phyloP scores from a whole-genome alignment of 441 rosid species.

The Syzygium malaccense region DNA sequence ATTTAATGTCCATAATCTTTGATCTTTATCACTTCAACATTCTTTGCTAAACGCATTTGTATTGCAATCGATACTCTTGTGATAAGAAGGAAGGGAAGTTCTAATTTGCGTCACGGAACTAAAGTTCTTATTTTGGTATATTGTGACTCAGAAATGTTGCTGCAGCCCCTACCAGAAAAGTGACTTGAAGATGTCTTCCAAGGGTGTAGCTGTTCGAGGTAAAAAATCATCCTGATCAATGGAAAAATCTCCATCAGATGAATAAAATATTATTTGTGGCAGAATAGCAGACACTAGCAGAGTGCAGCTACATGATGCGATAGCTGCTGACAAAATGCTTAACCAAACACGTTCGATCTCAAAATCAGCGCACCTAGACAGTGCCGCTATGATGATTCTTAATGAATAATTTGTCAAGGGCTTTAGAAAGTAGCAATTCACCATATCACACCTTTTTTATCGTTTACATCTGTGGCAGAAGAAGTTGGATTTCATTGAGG shows the following conservation, averaged over 20 bases:
- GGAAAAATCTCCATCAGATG: constrained; percentile 6
- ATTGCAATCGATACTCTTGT: not conserved
- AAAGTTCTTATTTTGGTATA: not conserved
- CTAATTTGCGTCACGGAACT: not conserved
- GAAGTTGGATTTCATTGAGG: not conserved
- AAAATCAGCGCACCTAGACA: not conserved
- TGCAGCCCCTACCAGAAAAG: constrained; percentile 67
- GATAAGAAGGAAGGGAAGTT: not conserved
- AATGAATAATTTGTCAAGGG: not conserved
- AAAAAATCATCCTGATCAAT: constrained; percentile 86
- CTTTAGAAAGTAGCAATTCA: not conserved
- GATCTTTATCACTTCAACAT: not conserved
- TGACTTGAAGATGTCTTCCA: constrained; percentile 95
- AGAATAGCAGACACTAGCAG: not conserved
- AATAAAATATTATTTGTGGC: not conserved
- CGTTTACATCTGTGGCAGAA: not conserved
- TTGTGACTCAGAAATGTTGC: not conserved
- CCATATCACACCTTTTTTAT: not conserved
- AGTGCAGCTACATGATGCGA: not conserved
- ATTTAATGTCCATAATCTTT: not conserved
- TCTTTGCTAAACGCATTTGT: not conserved
- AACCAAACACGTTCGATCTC: not conserved
- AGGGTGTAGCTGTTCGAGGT: constrained; percentile 85
- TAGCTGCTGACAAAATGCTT: not conserved
- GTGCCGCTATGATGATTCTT: not conserved